phyloP scores from a whole-genome alignment of 805 yeast species.

The Yarrowia divulgata region DNA sequence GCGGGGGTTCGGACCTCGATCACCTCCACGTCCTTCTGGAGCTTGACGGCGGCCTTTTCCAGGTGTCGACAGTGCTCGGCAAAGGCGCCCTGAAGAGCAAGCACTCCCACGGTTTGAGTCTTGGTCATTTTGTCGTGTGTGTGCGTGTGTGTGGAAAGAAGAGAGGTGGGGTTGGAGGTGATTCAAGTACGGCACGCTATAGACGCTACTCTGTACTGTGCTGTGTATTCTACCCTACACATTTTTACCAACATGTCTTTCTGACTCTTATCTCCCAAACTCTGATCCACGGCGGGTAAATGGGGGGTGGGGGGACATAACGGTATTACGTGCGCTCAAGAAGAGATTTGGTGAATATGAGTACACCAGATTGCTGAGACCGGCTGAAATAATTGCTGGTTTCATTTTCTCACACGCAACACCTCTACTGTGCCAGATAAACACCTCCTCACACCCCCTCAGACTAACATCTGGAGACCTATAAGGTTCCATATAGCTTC shows the following conservation, averaged over 20 bases:
- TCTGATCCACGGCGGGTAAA: slow-evolving; percentile 15
- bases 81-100: slow-evolving; percentile 83
- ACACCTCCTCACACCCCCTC: neutral
- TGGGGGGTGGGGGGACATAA: neutral
- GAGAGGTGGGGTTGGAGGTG: slow-evolving; percentile 1
- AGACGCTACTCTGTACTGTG: neutral
- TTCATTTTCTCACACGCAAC: too few relatives aligned
- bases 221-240: neutral
- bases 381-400: too few relatives aligned
- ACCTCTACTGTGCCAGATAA: neutral
- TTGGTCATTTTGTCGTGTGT: slow-evolving; percentile 35
- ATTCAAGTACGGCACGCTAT: too few relatives aligned
- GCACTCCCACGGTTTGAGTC: slow-evolving; percentile 61
- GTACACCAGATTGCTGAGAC: too few relatives aligned
- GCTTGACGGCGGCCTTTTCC: slow-evolving; percentile 49
- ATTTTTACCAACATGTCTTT: neutral
- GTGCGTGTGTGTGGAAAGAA: neutral
- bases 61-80: slow-evolving; percentile 68
- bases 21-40: slow-evolving; percentile 48
- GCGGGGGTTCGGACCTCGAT: slow-evolving; percentile 60
- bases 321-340: too few relatives aligned
- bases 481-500: slow-evolving; percentile 13
- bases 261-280: slow-evolving; percentile 38
- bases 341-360: too few relatives aligned
- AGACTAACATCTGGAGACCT: neutral